phyloP scores from a whole-genome alignment of 495 filamentous ascomycete genomes.

The Rostrohypoxylon terebratum region DNA sequence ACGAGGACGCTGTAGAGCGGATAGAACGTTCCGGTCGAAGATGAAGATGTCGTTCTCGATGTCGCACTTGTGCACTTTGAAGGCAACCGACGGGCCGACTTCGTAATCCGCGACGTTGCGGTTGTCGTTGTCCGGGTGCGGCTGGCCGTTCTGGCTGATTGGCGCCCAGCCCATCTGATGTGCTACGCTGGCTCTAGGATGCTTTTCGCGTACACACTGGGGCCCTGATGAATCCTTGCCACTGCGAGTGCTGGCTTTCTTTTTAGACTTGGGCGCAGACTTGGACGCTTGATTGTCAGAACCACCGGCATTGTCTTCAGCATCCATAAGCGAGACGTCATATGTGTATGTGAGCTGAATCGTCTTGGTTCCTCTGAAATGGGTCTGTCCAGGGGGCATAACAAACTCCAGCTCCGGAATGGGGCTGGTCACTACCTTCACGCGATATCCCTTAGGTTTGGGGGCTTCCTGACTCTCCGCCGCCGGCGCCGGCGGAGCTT shows the following conservation, averaged over 20 bases:
- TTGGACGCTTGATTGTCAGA: no score
- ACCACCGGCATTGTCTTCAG: no score
- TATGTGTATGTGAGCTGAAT: no score
- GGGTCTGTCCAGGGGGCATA: no score
- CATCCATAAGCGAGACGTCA: no score
- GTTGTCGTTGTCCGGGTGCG: background rate
- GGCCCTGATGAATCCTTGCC: background rate
- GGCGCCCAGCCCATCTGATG: background rate
- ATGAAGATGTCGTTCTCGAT: background rate
- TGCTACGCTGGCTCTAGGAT: background rate
- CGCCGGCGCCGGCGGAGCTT: no score
- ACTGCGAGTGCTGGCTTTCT: background rate
- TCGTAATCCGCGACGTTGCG: background rate
- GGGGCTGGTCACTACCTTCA: no score
- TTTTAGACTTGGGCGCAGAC: background rate
- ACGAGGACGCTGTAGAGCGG: background rate
- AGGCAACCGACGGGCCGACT: background rate
- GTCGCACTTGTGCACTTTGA: background rate
- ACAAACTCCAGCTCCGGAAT: no score
- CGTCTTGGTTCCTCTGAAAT: no score
- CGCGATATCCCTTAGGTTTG: no score
- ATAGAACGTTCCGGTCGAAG: background rate
- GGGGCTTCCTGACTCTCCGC: no score
- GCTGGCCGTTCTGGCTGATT: background rate
- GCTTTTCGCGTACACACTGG: background rate